Evolutionary conservation across 2,329 filamentous ascomycete genomes (phyloP).

Genomic region (Graphium sp.): DNA sequence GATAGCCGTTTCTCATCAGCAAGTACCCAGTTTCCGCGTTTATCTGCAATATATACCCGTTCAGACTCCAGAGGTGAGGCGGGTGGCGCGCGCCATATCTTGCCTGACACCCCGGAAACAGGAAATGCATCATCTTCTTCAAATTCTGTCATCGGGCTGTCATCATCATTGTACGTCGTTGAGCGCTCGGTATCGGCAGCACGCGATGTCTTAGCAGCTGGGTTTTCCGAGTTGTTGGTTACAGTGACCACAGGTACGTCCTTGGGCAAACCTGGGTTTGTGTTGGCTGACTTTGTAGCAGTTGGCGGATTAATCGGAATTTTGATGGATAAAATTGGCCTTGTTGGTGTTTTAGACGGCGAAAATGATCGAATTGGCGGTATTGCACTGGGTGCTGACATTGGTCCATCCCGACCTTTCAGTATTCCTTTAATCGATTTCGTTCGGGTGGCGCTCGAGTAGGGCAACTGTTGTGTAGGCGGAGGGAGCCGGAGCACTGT

Average conservation of each 20-base stretch:
- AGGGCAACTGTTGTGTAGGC: conserved; percentile 8
- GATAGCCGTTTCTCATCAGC: conserved; percentile 15
- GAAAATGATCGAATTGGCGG: no score
- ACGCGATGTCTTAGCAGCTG: conserved; percentile 9
- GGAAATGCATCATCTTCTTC: conserved; percentile 26
- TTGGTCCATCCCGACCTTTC: no score
- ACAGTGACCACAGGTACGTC: neutral
- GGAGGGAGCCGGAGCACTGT: conserved; percentile 1
- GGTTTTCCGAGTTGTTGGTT: neutral
- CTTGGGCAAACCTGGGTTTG: neutral
- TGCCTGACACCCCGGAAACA: conserved; percentile 13
- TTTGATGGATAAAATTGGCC: neutral
- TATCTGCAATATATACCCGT: conserved; percentile 32
- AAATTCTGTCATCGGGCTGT: conserved; percentile 33
- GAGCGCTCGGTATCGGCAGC: no score
- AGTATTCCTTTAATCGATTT: conserved; percentile 2
- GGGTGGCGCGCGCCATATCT: conserved; percentile 33
- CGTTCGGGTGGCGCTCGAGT: conserved; percentile 4
- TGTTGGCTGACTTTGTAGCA: neutral
- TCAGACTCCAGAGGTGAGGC: conserved; percentile 25
- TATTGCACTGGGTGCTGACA: no score
- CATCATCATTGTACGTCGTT: conserved; percentile 7
- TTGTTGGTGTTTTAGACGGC: neutral
- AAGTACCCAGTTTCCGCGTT: conserved; percentile 35
- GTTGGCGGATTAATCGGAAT: neutral